Evolutionary conservation across 306 rosid species (phyloP).

Genomic region (Medicago arabica): DNA sequence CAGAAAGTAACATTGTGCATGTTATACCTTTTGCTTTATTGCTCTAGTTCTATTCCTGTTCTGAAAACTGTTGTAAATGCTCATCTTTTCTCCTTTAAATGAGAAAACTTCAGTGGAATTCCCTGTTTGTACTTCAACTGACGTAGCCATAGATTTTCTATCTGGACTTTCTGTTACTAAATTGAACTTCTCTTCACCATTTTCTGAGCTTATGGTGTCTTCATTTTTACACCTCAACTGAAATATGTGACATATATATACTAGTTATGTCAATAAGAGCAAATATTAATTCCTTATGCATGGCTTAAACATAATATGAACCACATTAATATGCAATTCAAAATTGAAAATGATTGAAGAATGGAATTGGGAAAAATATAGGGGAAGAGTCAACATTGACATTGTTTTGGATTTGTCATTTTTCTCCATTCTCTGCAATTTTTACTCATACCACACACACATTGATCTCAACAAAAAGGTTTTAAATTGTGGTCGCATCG

Average conservation of each 20-base stretch:
- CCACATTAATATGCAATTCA: not conserved
- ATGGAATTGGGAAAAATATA: too few species aligned
- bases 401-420: too few species aligned
- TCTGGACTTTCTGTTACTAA: conserved; percentile 55
- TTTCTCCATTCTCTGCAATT: too few species aligned
- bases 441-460: too few species aligned
- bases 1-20: conserved; percentile 24
- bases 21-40: conserved; percentile 68
- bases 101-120: conserved; percentile 66
- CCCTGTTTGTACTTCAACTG: conserved; percentile 79
- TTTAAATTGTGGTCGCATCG: not conserved
- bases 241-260: conserved; percentile 39
- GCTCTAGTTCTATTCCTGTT: conserved; percentile 60
- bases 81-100: conserved; percentile 55
- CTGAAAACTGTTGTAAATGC: conserved; percentile 49
- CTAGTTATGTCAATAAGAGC: not conserved
- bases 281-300: conserved; percentile 13
- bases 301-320: conserved; percentile 20
- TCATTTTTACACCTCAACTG: conserved; percentile 63
- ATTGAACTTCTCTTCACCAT: conserved; percentile 39
- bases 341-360: too few species aligned
- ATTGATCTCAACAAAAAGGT: not conserved
- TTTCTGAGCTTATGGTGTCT: conserved; percentile 38
- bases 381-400: too few species aligned
- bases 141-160: conserved; percentile 63